Evolutionary conservation across 2,329 filamentous ascomycete species (phyloP), one percentile per base, ranked within the genome.

Genomic region (Apiospora saccharicola): DNA sequence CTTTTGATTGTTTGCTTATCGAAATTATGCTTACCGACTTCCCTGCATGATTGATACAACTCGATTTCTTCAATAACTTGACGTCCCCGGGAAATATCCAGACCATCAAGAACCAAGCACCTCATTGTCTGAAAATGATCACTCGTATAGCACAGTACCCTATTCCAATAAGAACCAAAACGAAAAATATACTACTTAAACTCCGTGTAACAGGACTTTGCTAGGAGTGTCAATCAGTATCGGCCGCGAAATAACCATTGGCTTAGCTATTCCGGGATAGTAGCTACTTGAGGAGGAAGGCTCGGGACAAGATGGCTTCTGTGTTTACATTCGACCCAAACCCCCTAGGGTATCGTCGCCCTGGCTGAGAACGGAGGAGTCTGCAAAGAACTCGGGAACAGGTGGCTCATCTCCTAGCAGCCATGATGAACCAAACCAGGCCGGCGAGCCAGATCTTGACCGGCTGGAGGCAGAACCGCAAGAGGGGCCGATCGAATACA

Each of bases 261-360:
- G 19, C 37, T 41, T 41, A 10, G 37, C 37, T 41, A 64, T 64
- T 41, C 34, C 30, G 30, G 34, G 14, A 41, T 8, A 57, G 49
- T 4, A 16, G 8, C 24, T 26, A 26, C 34, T 41, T 22, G 22
- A 34, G 22, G 14, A 41, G 57, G 57, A n/a, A 64, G 57, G 34
- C 44, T 76, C 13, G 71, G 22, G 19, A n/a, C 34, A 64, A 41
- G 34, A 97, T 96, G 94, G 96, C 96, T 72, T 98, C 96, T 16
- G 94, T 99, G 76, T 99, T 99, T 81, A 98, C 96, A 0, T 99
- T 94, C 80, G 94, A 98, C 74, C 91, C 94, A 2, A 93, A 98
- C 75, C 94, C 95, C 67, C 94, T 94, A 88, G 94, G 81, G 94
- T 98, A 47, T 92, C 93, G 19, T 98, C 96, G 24, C 96, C 96